Conservation (phyloP, 2,329 filamentous ascomycete species). For the Diaporthe ilicicola region DNA sequence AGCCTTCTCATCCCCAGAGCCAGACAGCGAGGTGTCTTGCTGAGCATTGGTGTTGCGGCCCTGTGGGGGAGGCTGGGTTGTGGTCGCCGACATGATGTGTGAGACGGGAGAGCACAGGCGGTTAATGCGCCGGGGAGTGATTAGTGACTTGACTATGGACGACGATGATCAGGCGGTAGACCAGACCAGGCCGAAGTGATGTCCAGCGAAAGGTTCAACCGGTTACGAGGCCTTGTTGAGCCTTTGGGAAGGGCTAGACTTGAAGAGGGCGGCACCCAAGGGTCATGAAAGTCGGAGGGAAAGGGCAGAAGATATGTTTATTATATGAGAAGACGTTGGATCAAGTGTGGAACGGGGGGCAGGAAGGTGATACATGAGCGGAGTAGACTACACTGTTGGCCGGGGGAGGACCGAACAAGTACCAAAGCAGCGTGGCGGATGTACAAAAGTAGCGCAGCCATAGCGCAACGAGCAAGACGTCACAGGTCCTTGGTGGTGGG, state of each 20-base stretch:
- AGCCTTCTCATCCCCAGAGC: conserved; percentile 6
- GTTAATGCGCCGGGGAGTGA: not conserved
- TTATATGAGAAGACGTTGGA: not conserved
- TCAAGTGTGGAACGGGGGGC: not conserved
- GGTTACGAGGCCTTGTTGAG: not conserved
- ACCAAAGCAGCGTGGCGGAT: too few relatives aligned
- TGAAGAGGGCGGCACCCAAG: too few relatives aligned
- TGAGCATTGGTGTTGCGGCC: not conserved
- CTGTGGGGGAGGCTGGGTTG: conserved; percentile 1
- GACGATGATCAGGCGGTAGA: not conserved
- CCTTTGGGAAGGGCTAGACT: not conserved
- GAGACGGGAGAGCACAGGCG: not conserved
- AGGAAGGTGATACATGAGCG: not conserved
- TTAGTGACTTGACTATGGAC: not conserved
- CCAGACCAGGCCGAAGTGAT: not conserved
- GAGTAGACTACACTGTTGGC: not conserved
- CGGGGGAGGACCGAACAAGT: not conserved
- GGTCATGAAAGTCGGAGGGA: not conserved
- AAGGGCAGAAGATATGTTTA: not conserved
- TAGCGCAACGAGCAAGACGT: conserved; percentile 2
- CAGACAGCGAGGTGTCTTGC: not conserved
- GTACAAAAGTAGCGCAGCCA: not conserved
- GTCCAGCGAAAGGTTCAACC: not conserved
- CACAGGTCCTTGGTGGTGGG: not conserved
- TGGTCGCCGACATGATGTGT: conserved; percentile 11